A percentile compares a stretch with the other conserved stretches of the same genome.
These are phyloP conservation scores for Thelonectria discophora DNA, from an alignment of 2,329 filamentous ascomycete genomes.

Conservation along the genomic window DNA sequence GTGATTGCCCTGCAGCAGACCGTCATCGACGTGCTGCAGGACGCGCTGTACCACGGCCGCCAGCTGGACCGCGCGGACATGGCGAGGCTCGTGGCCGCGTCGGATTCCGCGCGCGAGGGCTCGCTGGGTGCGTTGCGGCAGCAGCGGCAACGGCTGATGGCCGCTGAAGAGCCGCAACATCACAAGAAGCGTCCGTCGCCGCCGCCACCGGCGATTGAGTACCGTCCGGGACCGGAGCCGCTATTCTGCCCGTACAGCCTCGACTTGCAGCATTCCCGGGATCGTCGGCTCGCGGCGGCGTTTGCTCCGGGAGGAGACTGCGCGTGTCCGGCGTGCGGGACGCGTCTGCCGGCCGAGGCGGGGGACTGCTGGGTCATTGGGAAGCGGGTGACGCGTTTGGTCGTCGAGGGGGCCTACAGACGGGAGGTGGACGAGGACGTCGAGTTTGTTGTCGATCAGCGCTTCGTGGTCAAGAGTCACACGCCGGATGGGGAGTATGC, in stretches of 20 bases:
- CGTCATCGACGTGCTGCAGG: slow-evolving; percentile 39
- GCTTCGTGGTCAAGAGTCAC: slow-evolving; percentile 39
- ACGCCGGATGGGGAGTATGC: slow-evolving; percentile 37
- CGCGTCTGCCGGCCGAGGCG: slow-evolving; percentile 27
- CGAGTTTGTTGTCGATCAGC: slow-evolving; percentile 35
- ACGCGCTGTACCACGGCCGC: slow-evolving; percentile 34
- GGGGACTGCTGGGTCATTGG: slow-evolving; percentile 37
- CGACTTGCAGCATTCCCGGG: slow-evolving; percentile 31
- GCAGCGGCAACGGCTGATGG: slow-evolving; percentile 33
- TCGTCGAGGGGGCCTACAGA: slow-evolving; percentile 28
- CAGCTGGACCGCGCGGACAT: slow-evolving; percentile 37
- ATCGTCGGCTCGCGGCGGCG: slow-evolving; percentile 26
- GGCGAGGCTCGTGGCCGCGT: slow-evolving; percentile 36
- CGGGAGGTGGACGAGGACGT: slow-evolving; percentile 37
- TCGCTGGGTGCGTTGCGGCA: slow-evolving; percentile 35
- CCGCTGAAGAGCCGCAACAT: slow-evolving; percentile 8
- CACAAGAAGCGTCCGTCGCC: neutral
- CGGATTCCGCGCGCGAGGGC: slow-evolving; percentile 35
- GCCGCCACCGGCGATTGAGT: slow-evolving; percentile 16
- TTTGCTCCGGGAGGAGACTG: slow-evolving; percentile 31
- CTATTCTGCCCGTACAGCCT: slow-evolving; percentile 38
- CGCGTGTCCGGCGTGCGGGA: slow-evolving; percentile 34
- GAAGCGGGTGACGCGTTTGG: slow-evolving; percentile 26
- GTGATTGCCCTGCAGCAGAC: slow-evolving; percentile 41
- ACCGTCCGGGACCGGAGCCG: slow-evolving; percentile 21